These are phyloP conservation scores for Pseudodiploospora longispora DNA, from an alignment of 2,329 filamentous ascomycete species.

Conservation along the genomic window DNA sequence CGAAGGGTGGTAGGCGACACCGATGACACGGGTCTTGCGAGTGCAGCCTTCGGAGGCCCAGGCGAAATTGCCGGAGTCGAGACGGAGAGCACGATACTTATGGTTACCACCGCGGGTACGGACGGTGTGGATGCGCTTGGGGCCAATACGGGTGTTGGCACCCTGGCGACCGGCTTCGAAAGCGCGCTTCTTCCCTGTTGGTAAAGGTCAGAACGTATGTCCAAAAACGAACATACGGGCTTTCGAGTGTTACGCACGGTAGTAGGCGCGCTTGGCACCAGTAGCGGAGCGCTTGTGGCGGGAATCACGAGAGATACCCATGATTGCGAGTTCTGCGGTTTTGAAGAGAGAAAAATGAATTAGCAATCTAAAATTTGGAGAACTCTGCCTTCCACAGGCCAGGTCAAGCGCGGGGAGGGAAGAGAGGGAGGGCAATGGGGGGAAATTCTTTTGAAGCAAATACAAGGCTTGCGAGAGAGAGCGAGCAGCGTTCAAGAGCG, in stretches of 20 bases:
- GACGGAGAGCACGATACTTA: constrained; percentile 98
- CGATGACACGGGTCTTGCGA: constrained; percentile 99
- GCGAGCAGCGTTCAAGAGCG: too few relatives aligned
- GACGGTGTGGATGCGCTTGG: constrained; percentile 94
- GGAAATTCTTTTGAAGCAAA: too few relatives aligned
- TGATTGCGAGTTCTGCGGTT: constrained; percentile 65
- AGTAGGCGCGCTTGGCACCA: constrained; percentile 94
- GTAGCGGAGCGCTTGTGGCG: constrained; percentile 99
- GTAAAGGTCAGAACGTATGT: constrained; percentile 68
- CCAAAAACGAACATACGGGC: constrained; percentile 49
- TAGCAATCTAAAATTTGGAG: constrained; percentile 7
- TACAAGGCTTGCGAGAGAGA: too few relatives aligned
- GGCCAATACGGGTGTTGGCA: constrained; percentile 97
- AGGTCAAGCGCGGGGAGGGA: too few relatives aligned
- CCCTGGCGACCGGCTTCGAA: constrained; percentile 99
- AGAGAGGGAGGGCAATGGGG: too few relatives aligned
- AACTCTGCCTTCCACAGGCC: neutral
- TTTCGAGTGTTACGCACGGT: constrained; percentile 66
- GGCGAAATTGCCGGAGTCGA: constrained; percentile 98
- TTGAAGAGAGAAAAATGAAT: constrained; percentile 14
- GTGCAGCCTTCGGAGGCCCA: constrained; percentile 97
- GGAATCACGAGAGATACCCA: constrained; percentile 99
- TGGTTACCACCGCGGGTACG: constrained; percentile 97
- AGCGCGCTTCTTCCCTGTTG: constrained; percentile 86
- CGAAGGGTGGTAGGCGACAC: constrained; percentile 96